Conservation (phyloP, 352 stramenopile species). For the Salisapilia sapeloensis region DNA sequence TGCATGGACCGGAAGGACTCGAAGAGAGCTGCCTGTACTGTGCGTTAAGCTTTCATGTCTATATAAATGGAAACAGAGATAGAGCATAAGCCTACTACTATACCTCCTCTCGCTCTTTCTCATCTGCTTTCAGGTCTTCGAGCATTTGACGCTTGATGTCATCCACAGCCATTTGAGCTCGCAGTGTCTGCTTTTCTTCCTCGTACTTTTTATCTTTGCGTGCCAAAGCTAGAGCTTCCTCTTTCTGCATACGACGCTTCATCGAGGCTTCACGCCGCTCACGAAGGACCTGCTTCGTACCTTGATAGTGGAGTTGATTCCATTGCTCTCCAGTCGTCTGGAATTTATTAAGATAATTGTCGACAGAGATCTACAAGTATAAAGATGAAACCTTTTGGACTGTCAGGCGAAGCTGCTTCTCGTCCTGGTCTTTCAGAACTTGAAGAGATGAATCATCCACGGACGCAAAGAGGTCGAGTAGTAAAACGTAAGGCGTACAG, state of each 20-base stretch:
- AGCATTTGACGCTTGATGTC: conserved; percentile 59
- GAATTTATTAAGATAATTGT: too few relatives aligned
- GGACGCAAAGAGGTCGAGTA: conserved; percentile 38
- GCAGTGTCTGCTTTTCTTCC: conserved; percentile 57
- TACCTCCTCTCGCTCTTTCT: conserved; percentile 70
- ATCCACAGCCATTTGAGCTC: conserved; percentile 68
- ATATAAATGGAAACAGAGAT: not conserved
- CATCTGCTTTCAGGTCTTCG: conserved; percentile 47
- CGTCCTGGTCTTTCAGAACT: conserved; percentile 2
- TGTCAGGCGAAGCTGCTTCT: not conserved
- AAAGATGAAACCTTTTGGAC: conserved; percentile 2
- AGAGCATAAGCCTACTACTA: not conserved
- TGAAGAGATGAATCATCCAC: conserved; percentile 28
- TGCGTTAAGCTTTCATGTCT: too few relatives aligned
- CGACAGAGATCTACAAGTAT: not conserved
- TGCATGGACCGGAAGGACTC: conserved; percentile 27
- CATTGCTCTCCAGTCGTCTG: conserved; percentile 9
- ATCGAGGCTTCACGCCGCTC: conserved; percentile 39
- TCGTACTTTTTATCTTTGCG: conserved; percentile 31
- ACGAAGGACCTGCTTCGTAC: conserved; percentile 13
- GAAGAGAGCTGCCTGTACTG: conserved; percentile 33
- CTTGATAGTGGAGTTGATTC: conserved; percentile 18
- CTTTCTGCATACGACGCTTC: conserved; percentile 24
- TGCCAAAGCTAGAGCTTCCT: conserved; percentile 19
- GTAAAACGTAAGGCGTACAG: conserved; percentile 45